phyloP scores from a whole-genome alignment of 192 early-diverging fungal species.

The Physocladia obscura region DNA sequence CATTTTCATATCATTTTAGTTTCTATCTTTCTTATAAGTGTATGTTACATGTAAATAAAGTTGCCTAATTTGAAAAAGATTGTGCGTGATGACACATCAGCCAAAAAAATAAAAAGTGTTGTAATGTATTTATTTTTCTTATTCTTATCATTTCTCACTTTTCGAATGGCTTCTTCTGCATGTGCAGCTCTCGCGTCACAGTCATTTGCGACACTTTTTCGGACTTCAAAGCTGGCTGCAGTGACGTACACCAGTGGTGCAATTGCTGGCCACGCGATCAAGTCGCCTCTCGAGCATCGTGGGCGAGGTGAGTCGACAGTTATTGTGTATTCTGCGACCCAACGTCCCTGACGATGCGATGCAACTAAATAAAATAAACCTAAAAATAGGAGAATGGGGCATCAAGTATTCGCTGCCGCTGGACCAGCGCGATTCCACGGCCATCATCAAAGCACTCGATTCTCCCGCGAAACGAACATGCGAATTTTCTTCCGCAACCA shows the following conservation, averaged over 20 bases:
- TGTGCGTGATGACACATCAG: no score
- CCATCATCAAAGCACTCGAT: background rate
- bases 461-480: background rate
- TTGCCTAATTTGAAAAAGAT: no score
- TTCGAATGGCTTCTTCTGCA: no score
- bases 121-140: no score
- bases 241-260: background rate
- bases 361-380: no score
- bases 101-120: no score
- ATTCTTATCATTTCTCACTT: no score
- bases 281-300: background rate
- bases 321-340: no score
- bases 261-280: background rate
- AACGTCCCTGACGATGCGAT: no score
- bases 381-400: conserved; percentile 16
- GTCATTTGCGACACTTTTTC: conserved; percentile 22
- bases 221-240: conserved; percentile 12
- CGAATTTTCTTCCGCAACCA: background rate
- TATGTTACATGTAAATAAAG: no score
- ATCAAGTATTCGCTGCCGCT: conserved; percentile 11
- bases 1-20: no score
- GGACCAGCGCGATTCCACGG: background rate
- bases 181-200: background rate
- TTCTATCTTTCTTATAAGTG: no score
- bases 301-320: conserved; percentile 5